A percentile compares a stretch with the other conserved stretches of the same genome.
Conservation (phyloP, 2,329 filamentous ascomycete species). For the Xylaria digitata region DNA sequence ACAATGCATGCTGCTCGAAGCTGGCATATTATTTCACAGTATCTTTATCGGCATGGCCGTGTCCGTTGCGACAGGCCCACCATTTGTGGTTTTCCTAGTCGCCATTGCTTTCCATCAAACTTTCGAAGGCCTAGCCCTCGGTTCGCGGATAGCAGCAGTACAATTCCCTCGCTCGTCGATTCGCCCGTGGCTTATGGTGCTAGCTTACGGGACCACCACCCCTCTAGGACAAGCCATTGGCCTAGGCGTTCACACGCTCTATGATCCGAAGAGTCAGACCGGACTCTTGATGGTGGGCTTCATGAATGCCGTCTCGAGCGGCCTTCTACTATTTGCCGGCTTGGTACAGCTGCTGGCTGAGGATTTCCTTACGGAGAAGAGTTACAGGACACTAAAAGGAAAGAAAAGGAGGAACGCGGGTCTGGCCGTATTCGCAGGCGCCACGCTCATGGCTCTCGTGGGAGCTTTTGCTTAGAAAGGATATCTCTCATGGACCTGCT, state of each 20-base stretch:
- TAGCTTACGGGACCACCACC: conserved; percentile 81
- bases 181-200: conserved; percentile 85
- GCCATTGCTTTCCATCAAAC: conserved; percentile 88
- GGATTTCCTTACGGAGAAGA: conserved; percentile 83
- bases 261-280: conserved; percentile 80
- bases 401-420: conserved; percentile 71
- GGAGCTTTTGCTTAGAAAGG: conserved; percentile 73
- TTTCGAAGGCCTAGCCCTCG: conserved; percentile 88
- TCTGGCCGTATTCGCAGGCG: conserved; percentile 70
- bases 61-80: conserved; percentile 81
- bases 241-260: conserved; percentile 79
- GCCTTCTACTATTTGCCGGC: conserved; percentile 82
- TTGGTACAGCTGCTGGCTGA: conserved; percentile 87
- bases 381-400: conserved; percentile 74
- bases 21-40: conserved; percentile 85
- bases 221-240: conserved; percentile 87
- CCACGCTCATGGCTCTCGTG: conserved; percentile 76
- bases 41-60: conserved; percentile 90
- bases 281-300: conserved; percentile 85
- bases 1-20: conserved; percentile 83
- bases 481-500: conserved; percentile 3
- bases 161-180: conserved; percentile 78
- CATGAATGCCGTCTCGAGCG: conserved; percentile 87
- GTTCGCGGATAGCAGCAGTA: conserved; percentile 84
- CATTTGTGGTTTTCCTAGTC: conserved; percentile 82